Conservation (phyloP, 2,329 filamentous ascomycete genomes). For the Cryoendolithus antarcticus region DNA sequence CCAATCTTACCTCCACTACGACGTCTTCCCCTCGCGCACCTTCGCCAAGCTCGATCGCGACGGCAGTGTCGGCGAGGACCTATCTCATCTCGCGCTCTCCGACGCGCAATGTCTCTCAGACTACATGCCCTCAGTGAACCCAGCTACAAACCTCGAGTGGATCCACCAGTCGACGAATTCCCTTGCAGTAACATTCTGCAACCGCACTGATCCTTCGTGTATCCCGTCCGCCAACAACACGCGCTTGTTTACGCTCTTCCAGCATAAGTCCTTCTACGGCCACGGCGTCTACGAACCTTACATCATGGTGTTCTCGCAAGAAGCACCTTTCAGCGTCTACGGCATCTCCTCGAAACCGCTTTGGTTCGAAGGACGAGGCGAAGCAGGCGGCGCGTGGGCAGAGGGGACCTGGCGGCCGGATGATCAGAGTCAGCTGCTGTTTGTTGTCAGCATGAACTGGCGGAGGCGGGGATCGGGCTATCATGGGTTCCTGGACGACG, state of each 20-base stretch:
- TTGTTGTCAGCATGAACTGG: slow-evolving; percentile 47
- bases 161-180: slow-evolving; percentile 49
- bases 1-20: slow-evolving; percentile 41
- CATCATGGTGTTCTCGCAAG: slow-evolving; percentile 38
- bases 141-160: too few species aligned
- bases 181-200: slow-evolving; percentile 43
- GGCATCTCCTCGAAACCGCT: slow-evolving; percentile 39
- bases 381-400: too few species aligned
- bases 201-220: slow-evolving; percentile 35
- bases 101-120: slow-evolving; percentile 40
- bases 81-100: slow-evolving; percentile 27
- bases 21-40: slow-evolving; percentile 36
- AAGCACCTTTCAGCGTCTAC: slow-evolving; percentile 38
- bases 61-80: slow-evolving; percentile 36
- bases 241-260: slow-evolving; percentile 42
- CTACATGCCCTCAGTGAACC: slow-evolving; percentile 10
- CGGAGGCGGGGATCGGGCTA: slow-evolving; percentile 43
- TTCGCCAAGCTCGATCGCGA: slow-evolving; percentile 37
- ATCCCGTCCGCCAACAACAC: slow-evolving; percentile 35
- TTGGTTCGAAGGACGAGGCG: slow-evolving; percentile 42
- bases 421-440: slow-evolving; percentile 46
- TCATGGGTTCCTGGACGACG: slow-evolving; percentile 46
- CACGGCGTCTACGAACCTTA: slow-evolving; percentile 47
- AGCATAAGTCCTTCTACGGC: slow-evolving; percentile 37
- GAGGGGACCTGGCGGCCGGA: too few species aligned